Evolutionary conservation across 768 basidiomycete species (phyloP).

Genomic region (Termitomyces sp.): DNA sequence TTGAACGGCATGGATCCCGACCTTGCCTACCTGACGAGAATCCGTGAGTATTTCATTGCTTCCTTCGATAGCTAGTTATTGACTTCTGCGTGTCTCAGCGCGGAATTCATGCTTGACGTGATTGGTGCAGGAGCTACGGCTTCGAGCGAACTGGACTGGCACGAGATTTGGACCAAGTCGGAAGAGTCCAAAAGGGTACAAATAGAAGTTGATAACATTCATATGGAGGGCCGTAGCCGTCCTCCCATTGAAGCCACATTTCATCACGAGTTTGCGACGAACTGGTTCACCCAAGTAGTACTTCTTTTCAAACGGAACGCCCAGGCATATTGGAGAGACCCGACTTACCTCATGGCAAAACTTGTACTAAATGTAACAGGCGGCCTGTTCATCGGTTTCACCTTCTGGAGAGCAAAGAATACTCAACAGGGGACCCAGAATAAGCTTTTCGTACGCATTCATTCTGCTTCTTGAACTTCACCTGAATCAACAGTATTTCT

Average conservation of each 20-base stretch:
- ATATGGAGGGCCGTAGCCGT: constrained; percentile 38
- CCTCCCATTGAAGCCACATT: constrained; percentile 30
- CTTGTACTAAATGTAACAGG: constrained; percentile 45
- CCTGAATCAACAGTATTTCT: neutral
- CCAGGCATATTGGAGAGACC: constrained; percentile 46
- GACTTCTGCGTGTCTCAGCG: constrained; percentile 26
- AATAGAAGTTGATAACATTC: constrained; percentile 39
- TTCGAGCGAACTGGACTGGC: constrained; percentile 50
- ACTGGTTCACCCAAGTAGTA: constrained; percentile 43
- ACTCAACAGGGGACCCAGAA: constrained; percentile 56
- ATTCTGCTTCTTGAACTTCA: constrained; percentile 5
- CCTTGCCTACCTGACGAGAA: constrained; percentile 63
- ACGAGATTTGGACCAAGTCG: constrained; percentile 45
- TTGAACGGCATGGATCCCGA: constrained; percentile 63
- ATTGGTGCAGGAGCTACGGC: constrained; percentile 73
- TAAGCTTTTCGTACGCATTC: constrained; percentile 51
- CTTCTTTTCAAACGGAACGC: constrained; percentile 40
- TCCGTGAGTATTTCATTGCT: constrained; percentile 39
- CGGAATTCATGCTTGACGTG: constrained; percentile 62
- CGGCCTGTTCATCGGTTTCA: constrained; percentile 57
- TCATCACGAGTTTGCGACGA: constrained; percentile 43
- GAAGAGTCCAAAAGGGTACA: constrained; percentile 32
- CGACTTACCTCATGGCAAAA: constrained; percentile 58
- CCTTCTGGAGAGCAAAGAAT: constrained; percentile 52
- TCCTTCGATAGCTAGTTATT: neutral